phyloP scores from a whole-genome alignment of 2,329 filamentous ascomycete genomes.

The Ascochyta pisi region DNA sequence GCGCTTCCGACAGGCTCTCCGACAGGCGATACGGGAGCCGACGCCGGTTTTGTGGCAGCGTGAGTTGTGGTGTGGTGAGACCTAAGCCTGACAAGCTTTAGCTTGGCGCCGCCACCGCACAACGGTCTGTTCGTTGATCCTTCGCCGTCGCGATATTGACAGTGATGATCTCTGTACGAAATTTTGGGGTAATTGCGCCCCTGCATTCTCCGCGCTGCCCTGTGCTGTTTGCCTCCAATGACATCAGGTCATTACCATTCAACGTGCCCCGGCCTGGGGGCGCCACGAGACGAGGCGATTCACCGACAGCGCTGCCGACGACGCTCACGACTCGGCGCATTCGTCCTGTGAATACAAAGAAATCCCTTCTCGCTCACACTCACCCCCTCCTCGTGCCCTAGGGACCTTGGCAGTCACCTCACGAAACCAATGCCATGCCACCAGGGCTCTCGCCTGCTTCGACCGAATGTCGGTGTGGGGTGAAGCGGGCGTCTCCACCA shows the following conservation, averaged over 20 bases:
- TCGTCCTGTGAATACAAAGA: background rate
- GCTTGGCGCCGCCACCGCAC: slow-evolving; percentile 12
- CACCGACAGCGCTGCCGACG: background rate
- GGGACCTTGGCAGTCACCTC: slow-evolving; percentile 10
- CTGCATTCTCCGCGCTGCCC: slow-evolving; percentile 10
- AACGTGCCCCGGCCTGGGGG: no score
- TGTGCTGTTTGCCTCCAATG: slow-evolving; percentile 9
- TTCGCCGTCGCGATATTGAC: background rate
- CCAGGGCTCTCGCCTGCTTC: slow-evolving; percentile 4
- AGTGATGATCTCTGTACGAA: slow-evolving; percentile 4
- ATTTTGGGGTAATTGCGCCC: slow-evolving; percentile 16
- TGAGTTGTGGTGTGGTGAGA: background rate
- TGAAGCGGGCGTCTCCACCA: slow-evolving; percentile 6
- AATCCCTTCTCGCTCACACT: background rate
- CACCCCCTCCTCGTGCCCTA: slow-evolving; percentile 4
- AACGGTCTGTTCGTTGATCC: slow-evolving; percentile 15
- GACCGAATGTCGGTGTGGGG: slow-evolving; percentile 17
- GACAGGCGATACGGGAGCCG: slow-evolving; percentile 10
- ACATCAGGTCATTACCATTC: slow-evolving; percentile 2
- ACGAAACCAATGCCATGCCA: background rate
- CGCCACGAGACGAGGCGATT: slow-evolving; percentile 10
- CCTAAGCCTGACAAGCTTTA: slow-evolving; percentile 21
- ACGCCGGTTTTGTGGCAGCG: slow-evolving; percentile 1
- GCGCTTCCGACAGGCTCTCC: slow-evolving; percentile 4
- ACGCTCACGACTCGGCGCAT: background rate